Evolutionary conservation across 306 rosid genomes (phyloP).

Genomic region (Fagus crenata): DNA sequence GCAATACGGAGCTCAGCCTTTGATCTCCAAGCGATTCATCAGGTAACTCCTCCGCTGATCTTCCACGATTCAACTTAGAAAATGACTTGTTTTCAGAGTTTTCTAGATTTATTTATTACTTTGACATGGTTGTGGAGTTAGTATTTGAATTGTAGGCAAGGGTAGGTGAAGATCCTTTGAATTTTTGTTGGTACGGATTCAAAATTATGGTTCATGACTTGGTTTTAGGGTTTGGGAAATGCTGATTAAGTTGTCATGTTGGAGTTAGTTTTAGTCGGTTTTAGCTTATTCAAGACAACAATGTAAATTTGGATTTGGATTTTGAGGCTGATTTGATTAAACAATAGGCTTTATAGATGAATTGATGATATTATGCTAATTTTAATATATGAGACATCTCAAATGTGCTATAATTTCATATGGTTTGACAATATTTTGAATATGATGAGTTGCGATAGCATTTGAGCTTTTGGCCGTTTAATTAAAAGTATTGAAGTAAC

Average conservation of each 20-base stretch:
- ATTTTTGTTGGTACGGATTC: neutral
- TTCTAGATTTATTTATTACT: neutral
- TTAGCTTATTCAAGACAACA: no score
- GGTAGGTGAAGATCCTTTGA: neutral
- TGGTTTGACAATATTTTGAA: neutral
- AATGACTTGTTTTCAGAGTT: neutral
- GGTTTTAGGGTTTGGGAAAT: neutral
- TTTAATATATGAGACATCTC: neutral
- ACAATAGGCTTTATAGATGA: neutral
- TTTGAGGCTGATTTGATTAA: neutral
- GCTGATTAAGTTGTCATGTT: neutral
- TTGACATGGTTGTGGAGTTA: neutral
- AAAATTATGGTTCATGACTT: neutral
- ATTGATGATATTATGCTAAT: neutral
- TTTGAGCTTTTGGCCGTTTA: neutral
- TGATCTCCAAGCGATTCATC: conserved; percentile 80
- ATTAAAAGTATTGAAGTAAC: neutral
- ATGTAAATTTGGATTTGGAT: neutral
- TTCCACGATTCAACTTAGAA: neutral
- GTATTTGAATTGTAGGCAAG: conserved; percentile 2
- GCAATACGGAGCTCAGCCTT: conserved; percentile 95
- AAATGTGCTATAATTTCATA: neutral
- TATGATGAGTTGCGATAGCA: neutral
- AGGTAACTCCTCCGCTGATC: conserved; percentile 41
- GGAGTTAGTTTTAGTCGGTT: neutral